Conservation (phyloP, 1,284 basidiomycete genomes). For the Singerocomus rubriflavus region DNA sequence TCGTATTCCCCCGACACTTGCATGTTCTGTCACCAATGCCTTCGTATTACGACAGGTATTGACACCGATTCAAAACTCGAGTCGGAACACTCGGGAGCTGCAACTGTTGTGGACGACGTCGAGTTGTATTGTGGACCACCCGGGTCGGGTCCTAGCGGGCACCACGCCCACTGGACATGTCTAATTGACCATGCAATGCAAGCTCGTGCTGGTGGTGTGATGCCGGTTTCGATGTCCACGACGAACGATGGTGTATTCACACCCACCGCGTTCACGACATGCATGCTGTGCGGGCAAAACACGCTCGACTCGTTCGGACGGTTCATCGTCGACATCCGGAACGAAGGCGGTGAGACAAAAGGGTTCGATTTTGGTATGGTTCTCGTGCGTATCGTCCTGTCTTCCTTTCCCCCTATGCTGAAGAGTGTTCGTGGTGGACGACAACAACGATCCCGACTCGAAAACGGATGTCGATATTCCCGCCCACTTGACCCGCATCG, state of each 20-base stretch:
- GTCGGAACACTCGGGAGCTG: too few species aligned
- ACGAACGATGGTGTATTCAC: background rate
- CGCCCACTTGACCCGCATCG: too few species aligned
- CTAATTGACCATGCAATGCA: constrained; percentile 23
- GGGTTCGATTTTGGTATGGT: constrained; percentile 28
- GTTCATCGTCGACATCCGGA: constrained; percentile 25
- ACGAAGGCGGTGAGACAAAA: constrained; percentile 24
- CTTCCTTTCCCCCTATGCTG: background rate
- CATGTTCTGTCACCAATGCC: constrained; percentile 23
- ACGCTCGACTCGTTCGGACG: constrained; percentile 15
- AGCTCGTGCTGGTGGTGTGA: background rate
- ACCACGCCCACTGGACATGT: constrained; percentile 29
- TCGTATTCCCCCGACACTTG: constrained; percentile 24
- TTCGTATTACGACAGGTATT: constrained; percentile 9
- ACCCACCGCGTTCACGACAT: constrained; percentile 3
- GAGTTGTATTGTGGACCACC: constrained; percentile 25
- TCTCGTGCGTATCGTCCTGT: constrained; percentile 19
- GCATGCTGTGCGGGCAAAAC: constrained; percentile 19
- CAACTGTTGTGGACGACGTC: constrained; percentile 22
- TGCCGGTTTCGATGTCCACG: background rate
- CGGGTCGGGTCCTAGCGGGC: constrained; percentile 22
- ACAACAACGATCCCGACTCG: constrained; percentile 1
- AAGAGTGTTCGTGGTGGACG: background rate
- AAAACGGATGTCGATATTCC: background rate
- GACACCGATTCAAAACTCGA: constrained; percentile 5